phyloP scores from a whole-genome alignment of 306 rosid genomes.

The Prosopis cineraria region DNA sequence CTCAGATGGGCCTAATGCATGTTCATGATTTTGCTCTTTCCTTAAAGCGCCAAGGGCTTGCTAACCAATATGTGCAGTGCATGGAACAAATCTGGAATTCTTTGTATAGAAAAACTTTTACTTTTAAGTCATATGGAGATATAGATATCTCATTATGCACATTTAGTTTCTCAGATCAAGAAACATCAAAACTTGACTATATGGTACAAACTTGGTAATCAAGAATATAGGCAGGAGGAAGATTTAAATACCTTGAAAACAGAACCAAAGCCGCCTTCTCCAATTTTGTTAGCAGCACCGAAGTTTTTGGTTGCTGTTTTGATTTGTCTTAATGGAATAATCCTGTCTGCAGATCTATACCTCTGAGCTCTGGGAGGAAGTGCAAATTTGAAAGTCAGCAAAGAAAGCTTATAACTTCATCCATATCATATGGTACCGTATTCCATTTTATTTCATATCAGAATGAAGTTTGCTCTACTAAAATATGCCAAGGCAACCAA shows the following conservation, averaged over 20 bases:
- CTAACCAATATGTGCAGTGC: not conserved
- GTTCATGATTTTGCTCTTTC: conserved; percentile 2
- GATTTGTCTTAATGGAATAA: conserved; percentile 76
- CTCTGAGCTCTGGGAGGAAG: conserved; percentile 63
- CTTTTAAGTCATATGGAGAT: conserved; percentile 4
- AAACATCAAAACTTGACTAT: conserved; percentile 10
- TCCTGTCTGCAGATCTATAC: conserved; percentile 83
- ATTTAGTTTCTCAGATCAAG: not conserved
- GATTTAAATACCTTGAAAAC: conserved; percentile 75
- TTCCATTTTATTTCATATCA: conserved; percentile 8
- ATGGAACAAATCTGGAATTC: not conserved
- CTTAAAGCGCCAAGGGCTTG: conserved; percentile 4
- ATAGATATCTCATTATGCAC: conserved; percentile 7
- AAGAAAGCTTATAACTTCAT: conserved; percentile 9
- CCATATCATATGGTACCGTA: not conserved
- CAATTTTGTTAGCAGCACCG: conserved; percentile 72
- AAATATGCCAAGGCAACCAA: not conserved
- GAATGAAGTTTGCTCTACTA: not conserved
- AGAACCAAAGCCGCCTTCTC: conserved; percentile 95
- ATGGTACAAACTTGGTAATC: not conserved
- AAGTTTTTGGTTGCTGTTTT: conserved; percentile 85
- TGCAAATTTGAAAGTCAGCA: conserved; percentile 25
- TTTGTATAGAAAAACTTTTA: not conserved
- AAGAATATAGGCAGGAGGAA: conserved; percentile 5
- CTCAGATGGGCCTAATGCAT: not conserved